A percentile compares a stretch with the other conserved stretches of the same genome.
Conservation (phyloP, 768 basidiomycete genomes). For the Podaxis sp. region DNA sequence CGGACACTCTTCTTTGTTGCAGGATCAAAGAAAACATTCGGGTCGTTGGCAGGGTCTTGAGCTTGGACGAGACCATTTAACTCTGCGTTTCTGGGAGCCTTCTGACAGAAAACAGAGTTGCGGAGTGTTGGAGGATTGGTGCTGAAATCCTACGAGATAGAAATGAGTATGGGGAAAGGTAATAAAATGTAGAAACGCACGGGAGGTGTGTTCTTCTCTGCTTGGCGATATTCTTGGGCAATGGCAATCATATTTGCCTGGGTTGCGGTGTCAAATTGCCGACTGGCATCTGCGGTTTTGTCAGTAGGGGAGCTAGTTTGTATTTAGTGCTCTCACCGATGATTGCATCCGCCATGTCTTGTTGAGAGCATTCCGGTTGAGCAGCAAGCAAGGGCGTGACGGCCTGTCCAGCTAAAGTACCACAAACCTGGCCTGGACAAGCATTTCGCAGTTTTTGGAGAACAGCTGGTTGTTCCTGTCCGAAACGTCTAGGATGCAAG, state of each 20-base stretch:
- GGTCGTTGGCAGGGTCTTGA: slow-evolving; percentile 54
- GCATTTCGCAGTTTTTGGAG: slow-evolving; percentile 44
- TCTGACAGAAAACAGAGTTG: slow-evolving; percentile 61
- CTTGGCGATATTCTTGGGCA: slow-evolving; percentile 53
- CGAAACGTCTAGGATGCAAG: slow-evolving; percentile 54
- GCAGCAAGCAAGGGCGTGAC: slow-evolving; percentile 52
- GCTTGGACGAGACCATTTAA: slow-evolving; percentile 50
- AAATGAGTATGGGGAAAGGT: background rate
- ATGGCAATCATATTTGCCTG: slow-evolving; percentile 51
- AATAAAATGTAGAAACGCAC: slow-evolving; percentile 27
- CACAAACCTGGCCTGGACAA: slow-evolving; percentile 51
- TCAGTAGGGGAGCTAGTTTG: background rate
- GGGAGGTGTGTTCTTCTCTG: slow-evolving; percentile 61
- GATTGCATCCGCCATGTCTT: slow-evolving; percentile 56
- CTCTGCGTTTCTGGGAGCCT: slow-evolving; percentile 47
- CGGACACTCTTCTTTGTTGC: slow-evolving; percentile 37
- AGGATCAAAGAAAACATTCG: slow-evolving; percentile 52
- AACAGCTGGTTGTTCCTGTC: slow-evolving; percentile 48
- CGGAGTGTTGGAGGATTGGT: slow-evolving; percentile 48
- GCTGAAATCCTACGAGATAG: slow-evolving; percentile 44
- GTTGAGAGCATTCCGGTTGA: slow-evolving; percentile 54
- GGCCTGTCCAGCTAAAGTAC: slow-evolving; percentile 46
- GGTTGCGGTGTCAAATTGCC: slow-evolving; percentile 50
- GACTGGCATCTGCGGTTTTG: slow-evolving; percentile 41
- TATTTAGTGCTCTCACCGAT: slow-evolving; percentile 38